Percentiles rank a stretch among this genome's conserved stretches.
Evolutionary conservation across 1,284 basidiomycete species (phyloP).

Genomic region (Neonothopanus nambi): DNA sequence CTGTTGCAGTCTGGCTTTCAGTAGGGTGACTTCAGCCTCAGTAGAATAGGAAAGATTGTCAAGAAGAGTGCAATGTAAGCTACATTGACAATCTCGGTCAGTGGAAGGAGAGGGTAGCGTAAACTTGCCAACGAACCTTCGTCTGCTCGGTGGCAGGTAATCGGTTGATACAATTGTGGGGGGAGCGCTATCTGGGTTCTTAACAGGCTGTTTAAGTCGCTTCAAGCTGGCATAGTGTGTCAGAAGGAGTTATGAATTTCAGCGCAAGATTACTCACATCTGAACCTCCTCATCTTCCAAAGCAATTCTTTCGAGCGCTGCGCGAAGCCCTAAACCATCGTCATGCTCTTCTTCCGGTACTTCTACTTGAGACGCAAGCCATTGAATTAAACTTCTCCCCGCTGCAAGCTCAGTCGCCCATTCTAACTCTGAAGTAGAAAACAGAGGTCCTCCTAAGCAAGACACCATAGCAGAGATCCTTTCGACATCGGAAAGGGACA

Average conservation of each 20-base stretch:
- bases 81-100: neutral
- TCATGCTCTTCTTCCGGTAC: neutral
- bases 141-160: conserved; percentile 1
- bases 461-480: conserved; percentile 6
- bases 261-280: neutral
- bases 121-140: neutral
- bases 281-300: conserved; percentile 3
- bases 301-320: conserved; percentile 1
- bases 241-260: neutral
- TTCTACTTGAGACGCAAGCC: conserved; percentile 1
- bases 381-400: conserved; percentile 2
- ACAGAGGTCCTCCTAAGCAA: conserved; percentile 3
- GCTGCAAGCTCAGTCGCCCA: conserved; percentile 1
- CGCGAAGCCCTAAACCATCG: neutral
- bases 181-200: too few species aligned
- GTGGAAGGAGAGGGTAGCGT: neutral
- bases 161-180: neutral
- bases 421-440: conserved; percentile 1
- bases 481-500: neutral
- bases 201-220: too few species aligned
- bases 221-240: neutral
- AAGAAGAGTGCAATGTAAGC: neutral
- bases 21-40: neutral
- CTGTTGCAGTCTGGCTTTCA: conserved; percentile 3
- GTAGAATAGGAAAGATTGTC: conserved; percentile 4